Evolutionary conservation across 2,329 filamentous ascomycete genomes (phyloP), one percentile per base, ranked within the genome.

Genomic region (Colletotrichum gigasporum): DNA sequence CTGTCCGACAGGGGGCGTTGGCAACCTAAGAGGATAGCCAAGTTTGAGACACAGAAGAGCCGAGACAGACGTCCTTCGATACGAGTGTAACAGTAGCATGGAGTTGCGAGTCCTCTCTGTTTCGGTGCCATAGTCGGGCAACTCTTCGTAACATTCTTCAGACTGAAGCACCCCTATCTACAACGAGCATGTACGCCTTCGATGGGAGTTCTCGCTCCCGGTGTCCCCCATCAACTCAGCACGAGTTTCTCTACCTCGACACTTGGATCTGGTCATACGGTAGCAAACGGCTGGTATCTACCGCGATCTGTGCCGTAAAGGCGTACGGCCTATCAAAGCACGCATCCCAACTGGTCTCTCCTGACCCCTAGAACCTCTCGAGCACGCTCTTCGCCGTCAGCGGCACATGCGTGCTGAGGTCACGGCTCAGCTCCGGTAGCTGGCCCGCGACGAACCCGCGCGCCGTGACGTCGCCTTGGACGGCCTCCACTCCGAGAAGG

Each of bases 291-390:
- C 56, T 53, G 6, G 47, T 48, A 11, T 72, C 68, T 4, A 70
- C 55, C 2, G 70, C 67, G 24, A 70, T 56, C 20, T 71, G 69
- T 20, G 57, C 45, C n/a, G 67, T 69, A 32, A 57, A 63, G 5
- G 30, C 26, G 9, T 63, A 63, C 12, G 52, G 24, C 37, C 34
- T 57, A 14, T 57, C 59, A 24, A 63, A 63, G 34, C 59, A 63
- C 12, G 18, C 32, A 20, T 63, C 59, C 59, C 59, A 63, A 8
- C 26, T 35, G 18, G 42, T 57, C 24, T 50, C 14, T 1, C 59
- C 59, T 2, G 52, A 63, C 4, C 6, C 7, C 59, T 52, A 63
- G 18, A 63, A 63, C 16, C 30, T 48, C 24, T 48, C 41, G 8
- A 63, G 32, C 3, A 57, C 51, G 2, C 11, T 8, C 26, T 57